Base-by-base conservation (phyloP, 768 basidiomycete genomes). In the Ramaria rubella region DNA sequence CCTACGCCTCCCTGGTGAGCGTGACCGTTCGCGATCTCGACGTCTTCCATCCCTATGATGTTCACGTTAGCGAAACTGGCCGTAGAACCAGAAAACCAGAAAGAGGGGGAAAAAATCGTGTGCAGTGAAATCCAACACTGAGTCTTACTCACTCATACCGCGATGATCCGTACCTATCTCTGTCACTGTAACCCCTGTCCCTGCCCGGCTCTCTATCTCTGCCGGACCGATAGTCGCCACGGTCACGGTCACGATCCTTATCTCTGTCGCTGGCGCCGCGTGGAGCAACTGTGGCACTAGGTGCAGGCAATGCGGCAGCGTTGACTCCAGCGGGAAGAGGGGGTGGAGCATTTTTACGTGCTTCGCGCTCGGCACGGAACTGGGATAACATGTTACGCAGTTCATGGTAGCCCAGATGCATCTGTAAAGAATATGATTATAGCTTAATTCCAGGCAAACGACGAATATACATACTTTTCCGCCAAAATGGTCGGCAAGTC, bases 371-470 rank as follows among this genome's bases (percentile, higher is more conserved):
- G 68, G 94, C 94, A 60, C 86, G 85, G 72, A 97, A 96, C 67
- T 91, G 89, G 58, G 76, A 70, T 52, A 99, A 79, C 83, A 96
- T 89, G 72, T 94, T 90, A 56, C 96, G 90, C 60, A 99, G 79
- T 73, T 98, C 94, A 70, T 97, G 94, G 74, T 99, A 99, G 9
- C 96, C 96, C 66, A 98, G 72, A 77, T 98, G 96, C 91, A 99
- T 95, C 96, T 97, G 24, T 7, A 69, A 46, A 44, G 30, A 8
- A 21, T 9, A 26, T 6, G 34, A 51, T 17, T 17, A 48, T n/a
- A 50, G 21, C 12, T 33, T 14, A 19, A 4, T 27, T 3, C 15
- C 23, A 36, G 33, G 17, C 23, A 34, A 15, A 49, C 53, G 59
- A 26, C 45, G 45, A 48, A 53, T 62, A 62, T 30, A 72, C 87